Percentiles rank a stretch among this genome's conserved stretches.
Conservation (phyloP, 495 filamentous ascomycete species). For the Podospora tetraspora region DNA sequence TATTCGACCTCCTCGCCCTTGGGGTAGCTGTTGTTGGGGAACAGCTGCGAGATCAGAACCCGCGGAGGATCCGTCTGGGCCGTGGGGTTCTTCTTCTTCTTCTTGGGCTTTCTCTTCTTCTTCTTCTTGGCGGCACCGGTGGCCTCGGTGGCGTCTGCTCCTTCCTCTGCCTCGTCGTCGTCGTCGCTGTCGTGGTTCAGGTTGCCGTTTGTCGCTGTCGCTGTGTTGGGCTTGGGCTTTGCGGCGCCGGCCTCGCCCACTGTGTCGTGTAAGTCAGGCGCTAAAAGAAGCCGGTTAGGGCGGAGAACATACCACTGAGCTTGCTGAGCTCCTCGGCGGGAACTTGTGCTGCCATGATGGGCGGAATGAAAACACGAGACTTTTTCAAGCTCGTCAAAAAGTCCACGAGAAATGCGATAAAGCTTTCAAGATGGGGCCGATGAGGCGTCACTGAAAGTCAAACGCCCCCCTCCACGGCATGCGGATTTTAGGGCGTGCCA, state of each 20-base stretch:
- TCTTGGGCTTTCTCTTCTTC: constrained; percentile 86
- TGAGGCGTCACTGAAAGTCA: not conserved
- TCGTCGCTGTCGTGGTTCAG: constrained; percentile 63
- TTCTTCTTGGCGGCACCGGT: constrained; percentile 50
- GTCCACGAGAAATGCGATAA: not conserved
- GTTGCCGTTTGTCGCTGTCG: constrained; percentile 46
- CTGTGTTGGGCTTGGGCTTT: constrained; percentile 41
- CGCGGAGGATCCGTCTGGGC: constrained; percentile 73
- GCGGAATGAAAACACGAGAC: not conserved
- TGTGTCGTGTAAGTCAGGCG: constrained; percentile 9
- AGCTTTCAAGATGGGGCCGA: constrained; percentile 1
- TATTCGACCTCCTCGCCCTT: constrained; percentile 77
- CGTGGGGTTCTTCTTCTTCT: constrained; percentile 68
- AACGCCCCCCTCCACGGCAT: not conserved
- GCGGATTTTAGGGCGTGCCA: not conserved
- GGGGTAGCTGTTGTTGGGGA: constrained; percentile 68
- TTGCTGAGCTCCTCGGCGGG: constrained; percentile 39
- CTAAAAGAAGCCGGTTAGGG: not conserved
- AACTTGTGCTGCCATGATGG: constrained; percentile 40
- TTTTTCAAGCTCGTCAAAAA: not conserved
- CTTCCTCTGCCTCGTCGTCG: constrained; percentile 54
- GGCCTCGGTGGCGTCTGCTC: constrained; percentile 27
- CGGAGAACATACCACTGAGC: constrained; percentile 36
- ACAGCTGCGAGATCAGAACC: constrained; percentile 68
- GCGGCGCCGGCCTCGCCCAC: constrained; percentile 42